Percentiles rank a stretch among this genome's conserved stretches.
phyloP scores from a whole-genome alignment of 2,329 filamentous ascomycete species.

The Fusarium temperatum region DNA sequence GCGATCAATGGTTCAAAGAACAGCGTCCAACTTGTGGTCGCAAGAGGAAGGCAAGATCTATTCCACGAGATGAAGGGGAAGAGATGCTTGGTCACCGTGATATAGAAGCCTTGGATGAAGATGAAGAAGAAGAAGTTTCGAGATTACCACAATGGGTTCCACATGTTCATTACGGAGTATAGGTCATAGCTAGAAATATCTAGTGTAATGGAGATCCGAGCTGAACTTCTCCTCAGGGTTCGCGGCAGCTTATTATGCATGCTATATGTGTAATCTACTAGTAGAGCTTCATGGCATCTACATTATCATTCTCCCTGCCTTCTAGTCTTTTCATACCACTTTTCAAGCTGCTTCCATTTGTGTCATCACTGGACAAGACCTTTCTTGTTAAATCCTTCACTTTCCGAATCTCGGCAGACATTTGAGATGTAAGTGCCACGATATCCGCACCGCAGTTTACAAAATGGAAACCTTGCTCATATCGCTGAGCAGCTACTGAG shows the following conservation, averaged over 20 bases:
- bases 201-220: not conserved
- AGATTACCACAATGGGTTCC: not conserved
- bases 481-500: no score
- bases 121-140: not conserved
- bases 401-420: no score
- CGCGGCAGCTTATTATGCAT: not conserved
- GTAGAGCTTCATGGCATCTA: not conserved
- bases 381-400: no score
- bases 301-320: not conserved
- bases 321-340: no score
- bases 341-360: no score
- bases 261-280: not conserved
- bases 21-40: not conserved
- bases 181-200: not conserved
- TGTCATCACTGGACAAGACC: no score
- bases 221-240: not conserved
- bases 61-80: no score
- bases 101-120: not conserved
- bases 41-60: not conserved
- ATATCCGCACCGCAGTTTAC: no score
- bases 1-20: not conserved
- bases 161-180: not conserved
- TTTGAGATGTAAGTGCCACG: no score
- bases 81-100: not conserved
- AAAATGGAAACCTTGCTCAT: no score